phyloP scores from a whole-genome alignment of 352 stramenopile genomes.

The Pythium brachiatum region DNA sequence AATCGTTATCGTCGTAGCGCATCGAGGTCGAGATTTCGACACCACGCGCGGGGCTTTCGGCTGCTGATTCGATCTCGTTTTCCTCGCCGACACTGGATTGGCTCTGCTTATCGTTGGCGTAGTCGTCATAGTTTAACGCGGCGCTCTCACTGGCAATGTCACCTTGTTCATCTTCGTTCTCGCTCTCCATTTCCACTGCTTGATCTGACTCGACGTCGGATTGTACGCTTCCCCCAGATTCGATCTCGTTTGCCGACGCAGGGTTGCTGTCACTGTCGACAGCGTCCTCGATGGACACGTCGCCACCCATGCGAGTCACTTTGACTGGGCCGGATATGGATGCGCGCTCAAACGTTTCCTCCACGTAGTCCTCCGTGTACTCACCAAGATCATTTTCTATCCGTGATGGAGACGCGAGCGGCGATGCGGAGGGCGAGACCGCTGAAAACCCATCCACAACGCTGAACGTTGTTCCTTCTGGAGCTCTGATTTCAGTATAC shows the following conservation, averaged over 20 bases:
- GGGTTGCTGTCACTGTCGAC: background rate
- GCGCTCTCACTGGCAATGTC: background rate
- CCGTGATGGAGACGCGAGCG: background rate
- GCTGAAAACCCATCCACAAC: background rate
- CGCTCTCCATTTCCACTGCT: background rate
- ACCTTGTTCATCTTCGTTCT: background rate
- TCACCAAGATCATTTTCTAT: slow-evolving; percentile 12
- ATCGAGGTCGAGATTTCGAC: slow-evolving; percentile 3
- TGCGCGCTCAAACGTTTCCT: slow-evolving; percentile 43
- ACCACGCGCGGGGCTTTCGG: background rate
- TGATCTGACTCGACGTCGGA: background rate
- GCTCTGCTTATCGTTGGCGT: background rate
- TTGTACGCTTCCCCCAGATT: background rate
- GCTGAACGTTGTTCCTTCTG: background rate
- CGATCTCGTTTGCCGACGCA: background rate
- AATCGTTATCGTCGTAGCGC: slow-evolving; percentile 14
- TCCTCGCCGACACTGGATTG: background rate
- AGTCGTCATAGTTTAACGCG: background rate
- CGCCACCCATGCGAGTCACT: background rate
- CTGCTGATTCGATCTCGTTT: background rate
- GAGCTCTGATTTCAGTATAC: background rate
- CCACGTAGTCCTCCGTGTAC: slow-evolving; percentile 25
- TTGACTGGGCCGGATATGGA: background rate
- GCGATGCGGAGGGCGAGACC: background rate
- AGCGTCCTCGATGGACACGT: background rate